Percentiles rank a stretch among this genome's conserved stretches.
Evolutionary conservation across 2,329 filamentous ascomycete genomes (phyloP).

Genomic region (Apiospora marii): DNA sequence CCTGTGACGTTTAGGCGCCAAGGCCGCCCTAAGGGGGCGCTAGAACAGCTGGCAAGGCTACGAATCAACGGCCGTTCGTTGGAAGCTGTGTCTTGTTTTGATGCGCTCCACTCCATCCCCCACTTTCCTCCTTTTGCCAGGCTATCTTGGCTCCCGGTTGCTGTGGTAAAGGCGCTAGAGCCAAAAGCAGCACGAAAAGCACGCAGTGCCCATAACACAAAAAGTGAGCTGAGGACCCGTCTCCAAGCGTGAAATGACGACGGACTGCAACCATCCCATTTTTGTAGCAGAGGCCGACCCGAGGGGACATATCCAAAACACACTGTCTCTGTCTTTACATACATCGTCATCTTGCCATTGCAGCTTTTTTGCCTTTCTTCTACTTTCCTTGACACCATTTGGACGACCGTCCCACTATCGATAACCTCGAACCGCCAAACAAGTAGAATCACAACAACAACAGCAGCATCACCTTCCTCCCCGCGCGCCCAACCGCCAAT

Average conservation of each 20-base stretch:
- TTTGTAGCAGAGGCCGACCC: not conserved
- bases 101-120: not conserved
- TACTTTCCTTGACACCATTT: not conserved
- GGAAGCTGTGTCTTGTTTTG: constrained; percentile 14
- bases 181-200: not conserved
- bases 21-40: not conserved
- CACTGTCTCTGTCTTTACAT: not conserved
- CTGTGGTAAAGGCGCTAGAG: constrained; percentile 23
- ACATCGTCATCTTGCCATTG: constrained; percentile 15
- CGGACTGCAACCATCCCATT: constrained; percentile 5
- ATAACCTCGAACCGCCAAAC: not conserved
- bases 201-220: constrained; percentile 5
- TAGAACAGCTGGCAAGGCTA: constrained; percentile 20
- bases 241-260: constrained; percentile 9
- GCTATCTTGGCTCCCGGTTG: constrained; percentile 19
- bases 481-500: not conserved
- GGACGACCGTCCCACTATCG: not conserved
- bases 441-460: constrained; percentile 7
- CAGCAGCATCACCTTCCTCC: not conserved
- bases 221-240: constrained; percentile 10
- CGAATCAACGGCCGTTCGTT: constrained; percentile 1
- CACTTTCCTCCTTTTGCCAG: constrained; percentile 4
- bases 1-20: constrained; percentile 14
- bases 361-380: constrained; percentile 12
- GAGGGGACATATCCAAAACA: not conserved